Conservation (phyloP, 345 rosid species). For the Linum trigynum region DNA sequence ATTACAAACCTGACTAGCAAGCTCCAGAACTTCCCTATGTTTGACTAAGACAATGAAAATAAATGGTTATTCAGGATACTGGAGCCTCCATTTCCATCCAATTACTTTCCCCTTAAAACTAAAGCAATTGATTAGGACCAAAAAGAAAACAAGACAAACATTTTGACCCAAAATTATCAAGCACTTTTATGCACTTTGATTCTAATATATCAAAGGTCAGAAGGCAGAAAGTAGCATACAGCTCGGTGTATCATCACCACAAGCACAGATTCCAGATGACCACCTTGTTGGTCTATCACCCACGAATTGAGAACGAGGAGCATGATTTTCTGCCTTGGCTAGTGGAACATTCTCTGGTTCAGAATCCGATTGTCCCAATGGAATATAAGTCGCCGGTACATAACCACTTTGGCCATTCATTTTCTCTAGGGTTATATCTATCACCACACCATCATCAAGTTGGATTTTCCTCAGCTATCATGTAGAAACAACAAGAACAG, state of each 20-base stretch:
- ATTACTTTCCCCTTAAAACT: background rate
- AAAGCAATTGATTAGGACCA: background rate
- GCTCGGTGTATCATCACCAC: conserved; percentile 94
- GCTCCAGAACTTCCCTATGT: background rate
- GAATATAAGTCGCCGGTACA: conserved; percentile 73
- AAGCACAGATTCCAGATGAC: conserved; percentile 98
- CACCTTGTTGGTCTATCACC: conserved; percentile 35
- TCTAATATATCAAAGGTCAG: no score
- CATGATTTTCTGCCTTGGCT: conserved; percentile 18
- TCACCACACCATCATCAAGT: background rate
- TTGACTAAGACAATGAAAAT: background rate
- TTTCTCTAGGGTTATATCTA: background rate
- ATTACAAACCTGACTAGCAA: background rate
- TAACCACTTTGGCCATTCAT: conserved; percentile 54
- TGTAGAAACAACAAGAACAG: conserved; percentile 2
- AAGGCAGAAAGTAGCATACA: conserved; percentile 82
- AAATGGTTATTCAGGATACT: background rate
- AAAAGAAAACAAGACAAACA: background rate
- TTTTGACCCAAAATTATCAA: background rate
- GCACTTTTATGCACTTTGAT: no score
- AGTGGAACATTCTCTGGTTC: conserved; percentile 30
- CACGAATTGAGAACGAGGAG: conserved; percentile 4
- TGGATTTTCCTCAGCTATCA: conserved; percentile 1
- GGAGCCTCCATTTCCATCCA: background rate
- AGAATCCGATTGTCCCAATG: conserved; percentile 50